A percentile compares a stretch with the other conserved stretches of the same genome.
These are phyloP conservation scores for Globisporangium megalacanthum DNA, from an alignment of 352 stramenopile species.

Conservation along the genomic window DNA sequence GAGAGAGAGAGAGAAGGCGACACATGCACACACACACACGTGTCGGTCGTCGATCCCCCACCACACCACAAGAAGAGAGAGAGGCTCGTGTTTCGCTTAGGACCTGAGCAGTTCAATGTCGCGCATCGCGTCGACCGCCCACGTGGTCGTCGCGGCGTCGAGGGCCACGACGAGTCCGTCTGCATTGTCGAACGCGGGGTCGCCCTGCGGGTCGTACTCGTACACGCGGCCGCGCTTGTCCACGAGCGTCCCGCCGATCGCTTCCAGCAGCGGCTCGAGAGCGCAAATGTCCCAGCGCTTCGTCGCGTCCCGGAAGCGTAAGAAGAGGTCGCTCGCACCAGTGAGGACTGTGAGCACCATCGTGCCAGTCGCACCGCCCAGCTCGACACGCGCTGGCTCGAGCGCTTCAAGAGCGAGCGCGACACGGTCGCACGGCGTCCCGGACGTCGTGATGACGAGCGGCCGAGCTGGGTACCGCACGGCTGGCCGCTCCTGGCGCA, in stretches of 20 bases:
- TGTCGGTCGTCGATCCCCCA: neutral
- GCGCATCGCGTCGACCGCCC: conserved; percentile 36
- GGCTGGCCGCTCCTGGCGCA: conserved; percentile 16
- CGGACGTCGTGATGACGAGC: conserved; percentile 51
- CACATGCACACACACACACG: neutral
- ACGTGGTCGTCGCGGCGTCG: conserved; percentile 25
- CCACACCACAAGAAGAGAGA: neutral
- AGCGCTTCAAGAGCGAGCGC: conserved; percentile 33
- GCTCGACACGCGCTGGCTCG: conserved; percentile 26
- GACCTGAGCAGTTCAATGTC: conserved; percentile 55
- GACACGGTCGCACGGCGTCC: conserved; percentile 44
- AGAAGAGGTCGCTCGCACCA: conserved; percentile 57
- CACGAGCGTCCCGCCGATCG: conserved; percentile 45
- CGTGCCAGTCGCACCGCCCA: conserved; percentile 62
- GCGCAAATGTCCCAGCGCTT: conserved; percentile 81
- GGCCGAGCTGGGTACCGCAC: conserved; percentile 29
- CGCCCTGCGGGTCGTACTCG: conserved; percentile 48
- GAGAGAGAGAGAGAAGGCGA: conserved; percentile 1
- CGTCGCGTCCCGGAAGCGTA: conserved; percentile 62
- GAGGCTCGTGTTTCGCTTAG: conserved; percentile 5
- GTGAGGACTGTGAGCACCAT: conserved; percentile 67
- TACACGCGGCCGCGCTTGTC: conserved; percentile 57
- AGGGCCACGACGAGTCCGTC: conserved; percentile 49
- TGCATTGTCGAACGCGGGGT: conserved; percentile 57
- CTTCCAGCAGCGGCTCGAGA: conserved; percentile 57